Base-by-base conservation (phyloP, 139 green algal species). In the Chlamydomonas sp. region DNA sequence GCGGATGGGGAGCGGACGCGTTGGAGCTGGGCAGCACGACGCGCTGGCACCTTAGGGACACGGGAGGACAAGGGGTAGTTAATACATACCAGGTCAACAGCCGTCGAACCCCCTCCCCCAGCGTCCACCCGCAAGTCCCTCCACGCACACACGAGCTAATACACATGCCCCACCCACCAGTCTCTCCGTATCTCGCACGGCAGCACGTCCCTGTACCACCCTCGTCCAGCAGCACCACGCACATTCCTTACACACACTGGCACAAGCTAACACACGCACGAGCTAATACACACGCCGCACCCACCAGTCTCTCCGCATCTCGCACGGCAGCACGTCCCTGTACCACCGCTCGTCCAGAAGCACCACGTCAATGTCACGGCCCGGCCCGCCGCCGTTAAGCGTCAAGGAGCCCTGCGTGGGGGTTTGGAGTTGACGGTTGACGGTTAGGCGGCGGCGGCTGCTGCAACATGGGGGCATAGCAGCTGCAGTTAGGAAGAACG, bases 271-370 rank as follows among this genome's bases (percentile, higher is more conserved):
- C 79, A 80, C n/a, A 66, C 4, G 1, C 8, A 6, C 49, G 4
- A 49, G 63, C 66, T 31, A 73, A 7, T 61, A 8, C 63, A 61
- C 80, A 59, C 62, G 0, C 73, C 20, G 4, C 2, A 67, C 87
- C 57, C 89, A 96, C 92, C 91, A 94, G 60, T 71, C 75, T 1
- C 77, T 2, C 18, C 89, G 20, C n/a, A 87, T 72, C 17, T 74
- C 63, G 86, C 95, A 97, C 14, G 95, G 94, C 85, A 97, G 89
- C 5, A 94, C 77, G 60, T 95, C 94, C 2, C 95, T 79, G 77
- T 96, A 88, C 80, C 94, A 97, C 9, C 95, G 91, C 79, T 94
- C 92, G 84, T 97, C 95, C 79, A 95, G 84, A 85, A 96, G 89
- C 8, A 95, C 63, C 68, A 97, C 18, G 31, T 96, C 80, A 1